phyloP scores from a whole-genome alignment of 371 early-diverging fungal species.

The Cokeromyces recurvatus region DNA sequence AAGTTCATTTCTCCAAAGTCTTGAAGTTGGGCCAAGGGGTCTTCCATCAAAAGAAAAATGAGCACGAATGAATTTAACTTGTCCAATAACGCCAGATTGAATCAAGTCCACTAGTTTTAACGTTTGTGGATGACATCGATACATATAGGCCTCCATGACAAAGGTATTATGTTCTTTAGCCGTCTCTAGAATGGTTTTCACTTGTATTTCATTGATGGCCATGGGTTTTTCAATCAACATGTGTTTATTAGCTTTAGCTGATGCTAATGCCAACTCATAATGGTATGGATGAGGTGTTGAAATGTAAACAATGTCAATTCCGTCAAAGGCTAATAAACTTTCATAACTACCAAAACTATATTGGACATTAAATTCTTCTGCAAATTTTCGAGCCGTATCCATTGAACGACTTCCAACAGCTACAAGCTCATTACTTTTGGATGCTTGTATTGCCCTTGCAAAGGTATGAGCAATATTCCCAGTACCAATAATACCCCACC shows the following conservation, averaged over 20 bases:
- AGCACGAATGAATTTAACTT: conserved; percentile 36
- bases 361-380: conserved; percentile 18
- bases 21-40: conserved; percentile 27
- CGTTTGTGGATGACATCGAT: conserved; percentile 47
- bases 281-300: conserved; percentile 47
- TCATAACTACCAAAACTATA: conserved; percentile 32
- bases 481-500: conserved; percentile 49
- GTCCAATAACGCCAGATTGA: conserved; percentile 27
- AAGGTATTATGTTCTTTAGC: conserved; percentile 28
- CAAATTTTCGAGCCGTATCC: conserved; percentile 29
- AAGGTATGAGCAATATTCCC: conserved; percentile 47
- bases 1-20: conserved; percentile 42
- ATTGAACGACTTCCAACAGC: conserved; percentile 42
- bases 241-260: conserved; percentile 37
- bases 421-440: conserved; percentile 27
- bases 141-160: conserved; percentile 52
- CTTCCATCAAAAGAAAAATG: conserved; percentile 38
- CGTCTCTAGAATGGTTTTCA: conserved; percentile 22
- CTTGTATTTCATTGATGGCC: conserved; percentile 40
- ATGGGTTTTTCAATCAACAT: conserved; percentile 51
- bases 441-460: conserved; percentile 27
- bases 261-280: conserved; percentile 27
- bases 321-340: conserved; percentile 24
- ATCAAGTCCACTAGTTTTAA: conserved; percentile 25
- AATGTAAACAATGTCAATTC: conserved; percentile 46